Evolutionary conservation across 1,139 yeast species (phyloP), one percentile per base, ranked within the genome.

Genomic region (Kodamaea anthophila): DNA sequence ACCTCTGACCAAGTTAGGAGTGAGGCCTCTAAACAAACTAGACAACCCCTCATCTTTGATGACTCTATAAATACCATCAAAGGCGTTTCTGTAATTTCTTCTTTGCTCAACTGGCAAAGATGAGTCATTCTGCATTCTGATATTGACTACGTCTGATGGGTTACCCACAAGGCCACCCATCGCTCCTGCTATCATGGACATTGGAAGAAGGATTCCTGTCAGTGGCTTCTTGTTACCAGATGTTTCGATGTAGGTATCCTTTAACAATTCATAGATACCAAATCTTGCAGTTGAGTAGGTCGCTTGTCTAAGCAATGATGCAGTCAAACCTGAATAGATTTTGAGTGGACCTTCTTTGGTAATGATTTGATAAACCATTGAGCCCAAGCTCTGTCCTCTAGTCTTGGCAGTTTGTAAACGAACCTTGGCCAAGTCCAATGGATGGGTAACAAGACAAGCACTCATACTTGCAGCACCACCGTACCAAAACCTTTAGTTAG

Each of bases 71-170:
- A 85, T 56, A 5, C 95, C 95, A 50, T 85, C 88, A 27, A 85
- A 47, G 0, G 93, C 94, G 55, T 86, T 79, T 36, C 70, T 67
- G 51, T 86, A 86, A 50, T 82, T 77, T 49, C 95, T 70, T 52
- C 88, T 70, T 43, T 76, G 69, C 3, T 65, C 77, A 4, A 57
- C 34, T 3, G 91, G 84, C 37, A 83, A 64, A 0, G 87, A 60
- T 5, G 81, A 73, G 49, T 86, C 96, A 53, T 85, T 86, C 55
- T 86, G 95, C 95, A 86, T 86, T 54, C 95, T 72, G 38, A 86
- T 82, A 45, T 86, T 86, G 24, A 84, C 86, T 14, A 86, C 82
- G 53, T 86, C 95, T 2, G 93, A 77, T 2, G 95, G 94, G 47
- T 85, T 86, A 15, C 95, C 95, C 2, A 83, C 79, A 21, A 84